Percentiles rank a stretch among this genome's conserved stretches.
These are phyloP conservation scores for Millerago galiae DNA, from an alignment of 805 yeast species.

Conservation along the genomic window DNA sequence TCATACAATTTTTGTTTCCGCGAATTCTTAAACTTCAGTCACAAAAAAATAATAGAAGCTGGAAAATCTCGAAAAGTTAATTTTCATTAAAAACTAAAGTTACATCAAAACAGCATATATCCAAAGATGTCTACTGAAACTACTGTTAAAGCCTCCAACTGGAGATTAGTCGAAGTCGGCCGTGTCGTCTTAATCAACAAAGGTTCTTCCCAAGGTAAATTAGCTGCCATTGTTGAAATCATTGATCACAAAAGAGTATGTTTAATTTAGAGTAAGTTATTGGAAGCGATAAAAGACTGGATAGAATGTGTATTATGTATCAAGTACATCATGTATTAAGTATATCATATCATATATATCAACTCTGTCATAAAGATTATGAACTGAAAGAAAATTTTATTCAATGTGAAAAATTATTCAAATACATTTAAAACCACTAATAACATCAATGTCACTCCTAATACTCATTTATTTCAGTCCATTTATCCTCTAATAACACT, in stretches of 20 bases:
- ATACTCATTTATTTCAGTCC: background rate
- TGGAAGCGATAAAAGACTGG: background rate
- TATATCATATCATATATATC: no score
- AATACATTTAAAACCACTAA: background rate
- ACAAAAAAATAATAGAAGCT: background rate
- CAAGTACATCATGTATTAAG: no score
- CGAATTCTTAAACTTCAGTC: slow-evolving; percentile 1
- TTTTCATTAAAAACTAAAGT: slow-evolving; percentile 8
- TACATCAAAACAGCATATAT: slow-evolving; percentile 9
- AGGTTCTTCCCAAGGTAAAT: slow-evolving; percentile 66
- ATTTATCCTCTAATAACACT: background rate
- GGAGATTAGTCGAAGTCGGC: slow-evolving; percentile 99
- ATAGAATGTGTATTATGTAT: background rate
- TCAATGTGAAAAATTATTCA: no score
- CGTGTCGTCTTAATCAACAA: slow-evolving; percentile 93
- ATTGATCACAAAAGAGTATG: slow-evolving; percentile 98
- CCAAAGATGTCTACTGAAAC: slow-evolving; percentile 57
- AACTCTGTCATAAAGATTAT: no score
- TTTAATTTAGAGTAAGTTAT: slow-evolving; percentile 16
- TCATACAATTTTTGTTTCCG: no score
- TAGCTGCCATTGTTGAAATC: slow-evolving; percentile 97
- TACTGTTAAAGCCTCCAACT: slow-evolving; percentile 92
- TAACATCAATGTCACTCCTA: background rate
- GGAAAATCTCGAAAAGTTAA: slow-evolving; percentile 8
- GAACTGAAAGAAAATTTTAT: no score